Base-by-base conservation (phyloP, 148 eudicot genomes). In the Chenopodium album region DNA sequence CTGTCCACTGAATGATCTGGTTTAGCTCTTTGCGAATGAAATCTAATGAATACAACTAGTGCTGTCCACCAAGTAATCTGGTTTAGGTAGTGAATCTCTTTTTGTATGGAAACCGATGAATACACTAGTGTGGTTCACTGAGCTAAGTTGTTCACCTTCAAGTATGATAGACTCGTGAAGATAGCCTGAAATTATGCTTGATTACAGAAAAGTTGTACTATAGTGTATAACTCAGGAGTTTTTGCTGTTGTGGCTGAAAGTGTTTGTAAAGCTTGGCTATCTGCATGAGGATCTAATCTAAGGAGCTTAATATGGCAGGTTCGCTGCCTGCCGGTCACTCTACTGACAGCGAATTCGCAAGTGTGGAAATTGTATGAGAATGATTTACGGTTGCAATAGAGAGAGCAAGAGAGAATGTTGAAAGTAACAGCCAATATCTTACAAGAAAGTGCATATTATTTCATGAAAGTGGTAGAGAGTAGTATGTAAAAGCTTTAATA, bases 1-100 rank as follows among this genome's bases (percentile, higher is more conserved):
- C 78, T 78, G 81, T 89, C 16, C 56, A 64, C 50, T 76, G 62
- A 54, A 63, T 14, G 54, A 9, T 76, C 20, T 59, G 46, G 32
- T 29, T 31, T 29, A 28, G 16, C 22, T 59, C 54, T 17, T 59
- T 17, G 63, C 0, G 22, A 16, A 59, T 59, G 63, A 3, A 59
- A 59, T 9, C 16, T 13, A 50, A 8, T 50, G 54, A 12, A 50
- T 12, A 12, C 13, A 48, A 1, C 11, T 50, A 41, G 44, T 41
- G 22, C 17, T 23, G 26, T 62, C 5, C 26, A 8, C 66, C 0
- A 9, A 62, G 13, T 41, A 41, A 17, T 76, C 10, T 59, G 46
- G 32, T 29, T 67, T 29, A 28, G 16, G 37, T 31, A 7, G 63
- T 59, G 19, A 19, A 59, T 14, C 22, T 59, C 54, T 59, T 59